Base-by-base conservation (phyloP, 2,329 filamentous ascomycete genomes). In the Xylariaceae sp. region DNA sequence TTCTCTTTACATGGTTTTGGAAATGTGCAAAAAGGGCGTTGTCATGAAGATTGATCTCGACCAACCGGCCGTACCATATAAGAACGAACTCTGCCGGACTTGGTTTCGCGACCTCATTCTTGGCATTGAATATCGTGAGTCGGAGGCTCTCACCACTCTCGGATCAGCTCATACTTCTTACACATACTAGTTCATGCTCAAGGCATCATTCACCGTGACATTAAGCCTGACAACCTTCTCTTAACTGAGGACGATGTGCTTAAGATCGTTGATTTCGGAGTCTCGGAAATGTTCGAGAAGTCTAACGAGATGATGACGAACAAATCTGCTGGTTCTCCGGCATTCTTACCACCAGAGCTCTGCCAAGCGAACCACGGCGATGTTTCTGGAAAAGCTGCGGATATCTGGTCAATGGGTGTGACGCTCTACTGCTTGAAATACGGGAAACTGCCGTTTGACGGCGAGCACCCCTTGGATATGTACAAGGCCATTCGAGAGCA, bases 381-480 rank as follows among this genome's bases (percentile, higher is more conserved):
- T 65, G 88, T 97, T 1, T 93, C 90, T 2, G 94, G 94, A 9
- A 89, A 85, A 67, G 92, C 93, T 3, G 91, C 91, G 3, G 94
- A 99, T 74, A 92, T 99, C 56, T 99, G 94, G 94, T 96, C 93
- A 2, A 97, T 97, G 93, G 94, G 94, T 5, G 88, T 97, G 7
- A 96, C 92, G 1, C 78, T 99, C 2, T 97, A 93, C 72, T 99
- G 94, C 72, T 80, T 99, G 45, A 87, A 89, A 61, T 97, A 96
- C 69, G 94, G 94, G 37, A 81, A 79, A 53, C 88, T 99, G 62
- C 94, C 94, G 0, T 99, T 97, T 70, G 88, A 92, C 68, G 84
- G 88, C 58, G 78, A 83, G 4, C 86, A 85, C 15, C 86, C 97
- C 61, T 78, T 97, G 58, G 92, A 96, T 54, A 84, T 97, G 63